Evolutionary conservation across 352 stramenopile species (phyloP), one percentile per base, ranked within the genome.

Genomic region (Phytophthora citrophthora): DNA sequence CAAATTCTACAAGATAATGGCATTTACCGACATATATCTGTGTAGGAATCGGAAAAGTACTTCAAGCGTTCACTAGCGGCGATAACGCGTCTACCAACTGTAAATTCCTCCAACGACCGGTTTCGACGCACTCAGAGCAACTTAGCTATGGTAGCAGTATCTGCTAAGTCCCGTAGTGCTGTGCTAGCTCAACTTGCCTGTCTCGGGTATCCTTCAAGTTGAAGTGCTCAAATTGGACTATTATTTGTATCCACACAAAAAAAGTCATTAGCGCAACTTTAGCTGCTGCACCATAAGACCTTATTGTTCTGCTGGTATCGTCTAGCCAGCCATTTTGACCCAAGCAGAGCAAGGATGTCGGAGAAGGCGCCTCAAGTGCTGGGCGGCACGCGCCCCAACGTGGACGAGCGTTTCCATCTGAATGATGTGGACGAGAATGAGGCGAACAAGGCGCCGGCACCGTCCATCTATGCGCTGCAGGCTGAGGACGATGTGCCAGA

Each of bases 331-430:
- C 44, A 58, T 72, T 65, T 50, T 40, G 57, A 66, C 50, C n/a
- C 38, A 56, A 8, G n/a, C 48, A 34, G n/a, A 68, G 34, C 27
- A 4, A 65, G 26, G 5, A 89, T 89, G 79, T 89, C 79, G 38
- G 72, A 83, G 70, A 86, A 89, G 63, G 79, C 79, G 51, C 79
- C 79, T 15, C 64, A 82, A 15, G 64, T 80, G 47, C 72, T 89
- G 13, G 79, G 79, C 52, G 79, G 79, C 36, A 89, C 79, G 54
- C 77, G 77, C 40, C 70, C 75, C 45, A 89, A 89, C 60, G 69
- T 81, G 36, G 79, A 81, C 34, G 45, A 84, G 57, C 79, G 79
- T 13, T 86, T 89, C 61, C 71, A 86, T 38, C 58, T 86, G 47
- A 50, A 53, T 12, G 29, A 74, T 10, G 39, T 70, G 20, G 70